A percentile compares a stretch with the other conserved stretches of the same genome.
These are phyloP conservation scores for Lentinus brumalis DNA, from an alignment of 768 basidiomycete genomes.

Conservation along the genomic window DNA sequence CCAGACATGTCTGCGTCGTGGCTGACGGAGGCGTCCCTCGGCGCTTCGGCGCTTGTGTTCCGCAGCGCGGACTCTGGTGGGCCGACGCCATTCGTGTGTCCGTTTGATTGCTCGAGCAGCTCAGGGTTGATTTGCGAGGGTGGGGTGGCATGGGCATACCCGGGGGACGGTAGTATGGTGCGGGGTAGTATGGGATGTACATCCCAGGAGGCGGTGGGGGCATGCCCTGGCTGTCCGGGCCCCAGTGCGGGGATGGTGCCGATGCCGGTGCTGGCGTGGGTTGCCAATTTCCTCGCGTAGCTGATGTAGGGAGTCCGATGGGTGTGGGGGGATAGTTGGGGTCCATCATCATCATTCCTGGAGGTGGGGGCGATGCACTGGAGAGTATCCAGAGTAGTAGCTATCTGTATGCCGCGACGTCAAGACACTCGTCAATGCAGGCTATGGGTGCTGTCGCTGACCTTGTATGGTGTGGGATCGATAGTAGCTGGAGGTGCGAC, in stretches of 20 bases:
- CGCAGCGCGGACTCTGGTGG: constrained; percentile 19
- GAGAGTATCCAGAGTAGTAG: constrained; percentile 41
- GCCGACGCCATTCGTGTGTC: constrained; percentile 9
- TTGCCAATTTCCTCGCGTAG: constrained; percentile 40
- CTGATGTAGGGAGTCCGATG: constrained; percentile 55
- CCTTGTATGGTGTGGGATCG: constrained; percentile 55
- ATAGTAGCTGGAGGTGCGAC: constrained; percentile 60
- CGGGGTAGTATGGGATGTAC: constrained; percentile 42
- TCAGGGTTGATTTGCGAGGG: constrained; percentile 28
- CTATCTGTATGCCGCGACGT: background rate
- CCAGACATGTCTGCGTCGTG: background rate
- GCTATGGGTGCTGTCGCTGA: constrained; percentile 10
- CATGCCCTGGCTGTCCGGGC: constrained; percentile 31
- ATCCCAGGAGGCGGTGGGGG: constrained; percentile 23
- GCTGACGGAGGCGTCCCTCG: background rate
- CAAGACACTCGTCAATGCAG: background rate
- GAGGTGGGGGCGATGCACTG: constrained; percentile 34
- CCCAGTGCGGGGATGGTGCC: constrained; percentile 39
- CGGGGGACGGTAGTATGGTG: constrained; percentile 52
- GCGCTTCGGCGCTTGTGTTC: constrained; percentile 10
- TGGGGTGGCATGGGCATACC: constrained; percentile 29
- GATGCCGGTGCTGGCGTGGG: constrained; percentile 26
- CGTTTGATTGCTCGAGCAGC: constrained; percentile 21
- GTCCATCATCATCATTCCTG: constrained; percentile 44
- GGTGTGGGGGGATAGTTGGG: constrained; percentile 42